phyloP scores from a whole-genome alignment of 768 basidiomycete species.

The Suillus paluster region DNA sequence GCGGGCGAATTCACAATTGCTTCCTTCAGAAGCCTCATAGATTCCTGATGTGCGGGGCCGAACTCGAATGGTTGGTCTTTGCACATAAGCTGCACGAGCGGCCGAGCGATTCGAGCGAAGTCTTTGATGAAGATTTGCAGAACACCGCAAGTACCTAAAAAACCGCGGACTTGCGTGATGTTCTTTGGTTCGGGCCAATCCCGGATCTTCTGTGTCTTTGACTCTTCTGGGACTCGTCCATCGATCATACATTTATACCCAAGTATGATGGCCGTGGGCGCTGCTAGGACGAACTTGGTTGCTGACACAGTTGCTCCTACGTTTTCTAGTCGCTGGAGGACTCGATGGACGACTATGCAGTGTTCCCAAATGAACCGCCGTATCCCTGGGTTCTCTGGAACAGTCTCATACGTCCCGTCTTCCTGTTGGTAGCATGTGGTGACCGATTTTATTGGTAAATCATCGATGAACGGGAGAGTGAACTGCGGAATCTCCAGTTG shows the following conservation, averaged over 20 bases:
- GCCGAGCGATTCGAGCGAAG: slow-evolving; percentile 24
- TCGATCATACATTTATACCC: slow-evolving; percentile 43
- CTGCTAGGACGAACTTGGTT: slow-evolving; percentile 37
- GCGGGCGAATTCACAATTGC: slow-evolving; percentile 15
- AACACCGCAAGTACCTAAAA: slow-evolving; percentile 33
- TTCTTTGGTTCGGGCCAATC: slow-evolving; percentile 31
- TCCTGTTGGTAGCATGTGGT: slow-evolving; percentile 29
- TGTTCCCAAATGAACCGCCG: slow-evolving; percentile 46
- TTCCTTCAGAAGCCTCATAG: slow-evolving; percentile 28
- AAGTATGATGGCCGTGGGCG: slow-evolving; percentile 32
- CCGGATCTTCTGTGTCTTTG: slow-evolving; percentile 27
- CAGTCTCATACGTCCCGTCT: slow-evolving; percentile 38
- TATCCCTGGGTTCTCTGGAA: slow-evolving; percentile 42
- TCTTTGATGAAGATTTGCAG: slow-evolving; percentile 34
- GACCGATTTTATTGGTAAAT: slow-evolving; percentile 40
- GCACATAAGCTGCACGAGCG: slow-evolving; percentile 26
- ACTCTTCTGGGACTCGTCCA: slow-evolving; percentile 34
- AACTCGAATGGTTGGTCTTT: slow-evolving; percentile 32
- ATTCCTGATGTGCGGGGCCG: slow-evolving; percentile 10
- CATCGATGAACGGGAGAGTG: slow-evolving; percentile 44
- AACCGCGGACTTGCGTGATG: slow-evolving; percentile 21
- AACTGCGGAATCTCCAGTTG: slow-evolving; percentile 43
- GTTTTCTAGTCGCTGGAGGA: slow-evolving; percentile 43
- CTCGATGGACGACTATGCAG: slow-evolving; percentile 36
- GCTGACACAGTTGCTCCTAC: slow-evolving; percentile 42